Evolutionary conservation across 768 basidiomycete genomes (phyloP).

Genomic region (Mycena galericulata): DNA sequence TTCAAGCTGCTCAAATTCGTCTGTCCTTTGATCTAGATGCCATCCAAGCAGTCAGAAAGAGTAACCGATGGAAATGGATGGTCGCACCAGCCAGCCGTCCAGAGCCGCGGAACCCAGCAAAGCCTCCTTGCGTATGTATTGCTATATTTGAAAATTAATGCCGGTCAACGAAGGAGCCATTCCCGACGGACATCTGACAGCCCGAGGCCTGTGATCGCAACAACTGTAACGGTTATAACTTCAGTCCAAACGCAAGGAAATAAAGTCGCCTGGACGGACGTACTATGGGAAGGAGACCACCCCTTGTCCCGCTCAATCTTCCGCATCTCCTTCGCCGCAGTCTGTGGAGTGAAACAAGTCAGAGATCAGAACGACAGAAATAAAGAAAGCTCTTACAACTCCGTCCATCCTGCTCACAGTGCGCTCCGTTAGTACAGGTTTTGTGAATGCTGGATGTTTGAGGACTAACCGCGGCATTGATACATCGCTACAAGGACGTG

Average conservation of each 20-base stretch:
- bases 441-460: too few species aligned
- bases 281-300: slow-evolving; percentile 26
- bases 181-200: slow-evolving; percentile 16
- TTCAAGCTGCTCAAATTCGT: slow-evolving; percentile 11
- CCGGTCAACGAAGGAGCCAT: background rate
- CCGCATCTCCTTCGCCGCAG: slow-evolving; percentile 29
- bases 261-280: background rate
- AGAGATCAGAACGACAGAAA: background rate
- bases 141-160: background rate
- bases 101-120: slow-evolving; percentile 23
- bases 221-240: slow-evolving; percentile 1
- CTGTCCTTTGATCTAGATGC: slow-evolving; percentile 25
- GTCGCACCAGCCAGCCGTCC: slow-evolving; percentile 27
- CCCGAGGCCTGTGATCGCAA: slow-evolving; percentile 28
- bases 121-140: slow-evolving; percentile 21
- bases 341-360: background rate
- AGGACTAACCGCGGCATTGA: slow-evolving; percentile 30
- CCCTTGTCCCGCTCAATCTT: slow-evolving; percentile 19
- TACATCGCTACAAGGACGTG: slow-evolving; percentile 2
- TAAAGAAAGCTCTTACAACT: slow-evolving; percentile 10
- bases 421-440: background rate
- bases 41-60: background rate
- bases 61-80: background rate
- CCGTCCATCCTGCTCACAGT: slow-evolving; percentile 25
- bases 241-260: background rate